Evolutionary conservation across 2,329 filamentous ascomycete genomes (phyloP).

Genomic region (Chrysosporium keratinophilum): DNA sequence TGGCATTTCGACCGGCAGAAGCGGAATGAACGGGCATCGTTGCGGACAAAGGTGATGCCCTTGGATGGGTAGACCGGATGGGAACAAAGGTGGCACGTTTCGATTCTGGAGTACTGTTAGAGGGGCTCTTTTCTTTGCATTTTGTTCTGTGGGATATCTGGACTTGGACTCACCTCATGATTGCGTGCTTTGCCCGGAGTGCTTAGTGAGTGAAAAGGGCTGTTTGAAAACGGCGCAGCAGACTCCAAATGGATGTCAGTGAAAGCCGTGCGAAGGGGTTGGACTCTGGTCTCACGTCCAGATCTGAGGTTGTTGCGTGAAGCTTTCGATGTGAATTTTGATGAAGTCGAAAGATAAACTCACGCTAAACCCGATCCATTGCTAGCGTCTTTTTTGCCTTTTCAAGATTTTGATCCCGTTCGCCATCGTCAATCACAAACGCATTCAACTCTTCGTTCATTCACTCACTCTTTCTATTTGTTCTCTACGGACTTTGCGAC

Average conservation of each 20-base stretch:
- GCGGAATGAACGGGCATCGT: constrained; percentile 55
- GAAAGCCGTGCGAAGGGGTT: too few species aligned
- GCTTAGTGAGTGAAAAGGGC: not conserved
- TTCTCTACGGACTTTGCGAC: not conserved
- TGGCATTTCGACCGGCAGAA: constrained; percentile 61
- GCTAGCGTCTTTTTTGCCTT: not conserved
- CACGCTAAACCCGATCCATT: constrained; percentile 3
- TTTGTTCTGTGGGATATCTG: too few species aligned
- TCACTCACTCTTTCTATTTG: not conserved
- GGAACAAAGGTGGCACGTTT: constrained; percentile 63
- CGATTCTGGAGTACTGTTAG: constrained; percentile 30
- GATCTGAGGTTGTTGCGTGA: not conserved
- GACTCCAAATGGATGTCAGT: too few species aligned
- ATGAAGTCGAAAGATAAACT: constrained; percentile 1
- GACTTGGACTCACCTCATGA: constrained; percentile 10
- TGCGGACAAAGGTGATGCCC: constrained; percentile 57
- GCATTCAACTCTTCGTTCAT: not conserved
- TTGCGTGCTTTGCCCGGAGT: not conserved
- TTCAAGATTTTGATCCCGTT: not conserved
- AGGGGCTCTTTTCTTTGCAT: not conserved
- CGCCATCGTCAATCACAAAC: not conserved
- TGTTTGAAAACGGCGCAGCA: not conserved
- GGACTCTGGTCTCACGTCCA: too few species aligned
- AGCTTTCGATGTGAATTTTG: not conserved
- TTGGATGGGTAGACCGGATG: constrained; percentile 56